Base-by-base conservation (phyloP, 768 basidiomycete species). In the Pulveroboletus sp. region DNA sequence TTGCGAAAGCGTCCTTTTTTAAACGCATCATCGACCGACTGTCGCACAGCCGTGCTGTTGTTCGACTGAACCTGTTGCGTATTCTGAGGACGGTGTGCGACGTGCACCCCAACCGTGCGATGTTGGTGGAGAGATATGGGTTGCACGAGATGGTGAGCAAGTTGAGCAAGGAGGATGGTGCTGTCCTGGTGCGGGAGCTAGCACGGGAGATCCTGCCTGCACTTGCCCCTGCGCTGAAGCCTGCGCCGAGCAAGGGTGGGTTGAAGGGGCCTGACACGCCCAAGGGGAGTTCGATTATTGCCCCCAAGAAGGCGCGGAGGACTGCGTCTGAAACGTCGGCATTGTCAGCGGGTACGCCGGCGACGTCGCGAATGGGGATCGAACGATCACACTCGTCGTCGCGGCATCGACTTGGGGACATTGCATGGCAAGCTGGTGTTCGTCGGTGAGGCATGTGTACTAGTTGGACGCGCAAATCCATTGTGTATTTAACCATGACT, bases 81-180 rank as follows among this genome's bases (percentile, higher is more conserved):
- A 82, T 98, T 49, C 74, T 95, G 37, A 80, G 85, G 50, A 78
- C 86, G 0, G 84, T 94, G 2, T 94, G 90, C 67, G 95, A 99
- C 53, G 84, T 85, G 8, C 90, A 94, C 56, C 91, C 92, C 3
- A 93, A 94, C 59, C 78, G 87, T 9, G 82, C 83, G 3, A 80
- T 84, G 59, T 72, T 94, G 41, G 90, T 95, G 21, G 87, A 90
- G 62, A 76, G 81, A 40, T 95, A 89, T 61, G 89, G 88, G 1
- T 69, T 95, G 43, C 75, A 87, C 48, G 86, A 84, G 29, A 82
- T 93, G 4, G 90, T 99, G 48, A 80, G 84, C 56, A 78, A 79
- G 52, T 71, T 97, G 41, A 90, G 89, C 61, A 78, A 82, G 53
- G 83, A 85, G 42, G 97, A 99, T 64, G 88, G 83, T 12, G 94